Evolutionary conservation across 495 filamentous ascomycete species (phyloP).

Genomic region (Xylaria curta): DNA sequence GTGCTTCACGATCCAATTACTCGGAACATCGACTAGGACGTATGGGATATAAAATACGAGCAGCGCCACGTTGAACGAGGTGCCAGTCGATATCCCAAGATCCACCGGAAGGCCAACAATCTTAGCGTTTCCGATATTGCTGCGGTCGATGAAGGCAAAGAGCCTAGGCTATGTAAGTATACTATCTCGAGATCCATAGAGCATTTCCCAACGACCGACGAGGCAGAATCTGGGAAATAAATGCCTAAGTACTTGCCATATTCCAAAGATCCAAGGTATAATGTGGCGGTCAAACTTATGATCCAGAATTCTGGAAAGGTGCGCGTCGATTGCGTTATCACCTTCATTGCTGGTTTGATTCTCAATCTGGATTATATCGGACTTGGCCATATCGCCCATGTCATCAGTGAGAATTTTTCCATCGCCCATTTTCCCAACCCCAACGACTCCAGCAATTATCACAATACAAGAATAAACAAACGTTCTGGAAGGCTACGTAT

Average conservation of each 20-base stretch:
- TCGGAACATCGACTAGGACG: slow-evolving; percentile 58
- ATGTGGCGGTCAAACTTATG: slow-evolving; percentile 47
- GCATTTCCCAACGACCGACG: neutral
- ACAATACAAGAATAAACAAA: neutral
- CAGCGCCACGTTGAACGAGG: slow-evolving; percentile 52
- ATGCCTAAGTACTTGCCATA: slow-evolving; percentile 42
- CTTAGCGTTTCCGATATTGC: slow-evolving; percentile 59
- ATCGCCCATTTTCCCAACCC: neutral
- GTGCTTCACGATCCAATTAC: slow-evolving; percentile 68
- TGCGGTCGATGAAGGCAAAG: slow-evolving; percentile 60
- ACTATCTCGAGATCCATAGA: neutral
- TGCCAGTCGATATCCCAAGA: slow-evolving; percentile 47
- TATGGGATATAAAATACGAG: slow-evolving; percentile 60
- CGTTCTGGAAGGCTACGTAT: neutral
- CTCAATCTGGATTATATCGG: neutral
- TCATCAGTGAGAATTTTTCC: neutral
- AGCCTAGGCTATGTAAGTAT: slow-evolving; percentile 34
- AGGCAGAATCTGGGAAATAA: neutral
- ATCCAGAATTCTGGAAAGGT: slow-evolving; percentile 29
- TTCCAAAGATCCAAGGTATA: slow-evolving; percentile 56
- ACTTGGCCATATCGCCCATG: neutral
- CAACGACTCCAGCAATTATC: neutral
- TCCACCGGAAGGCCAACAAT: slow-evolving; percentile 52
- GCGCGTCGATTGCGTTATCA: neutral
- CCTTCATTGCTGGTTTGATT: neutral